Percentiles rank a stretch among this genome's conserved stretches.
Evolutionary conservation across 352 stramenopile genomes (phyloP).

Genomic region (Aphanomyces euteiches): DNA sequence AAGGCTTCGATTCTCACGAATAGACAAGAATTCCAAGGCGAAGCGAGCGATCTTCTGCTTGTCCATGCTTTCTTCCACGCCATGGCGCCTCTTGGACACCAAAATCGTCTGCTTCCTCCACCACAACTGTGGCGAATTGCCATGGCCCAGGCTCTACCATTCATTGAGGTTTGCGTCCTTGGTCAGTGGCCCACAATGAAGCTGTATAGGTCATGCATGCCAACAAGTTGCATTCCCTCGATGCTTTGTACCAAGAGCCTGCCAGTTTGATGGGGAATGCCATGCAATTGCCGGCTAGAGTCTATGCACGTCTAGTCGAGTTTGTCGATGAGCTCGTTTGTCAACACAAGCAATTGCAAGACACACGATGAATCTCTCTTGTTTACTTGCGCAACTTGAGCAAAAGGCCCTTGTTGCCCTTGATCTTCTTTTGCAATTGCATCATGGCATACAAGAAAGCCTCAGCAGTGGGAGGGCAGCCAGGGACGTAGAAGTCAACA

Average conservation of each 20-base stretch:
- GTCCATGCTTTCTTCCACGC: slow-evolving; percentile 49
- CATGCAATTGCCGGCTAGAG: slow-evolving; percentile 28
- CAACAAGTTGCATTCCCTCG: slow-evolving; percentile 33
- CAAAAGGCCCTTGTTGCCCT: slow-evolving; percentile 95
- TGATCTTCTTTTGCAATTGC: slow-evolving; percentile 99
- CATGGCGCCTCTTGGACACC: slow-evolving; percentile 43
- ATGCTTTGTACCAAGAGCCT: slow-evolving; percentile 35
- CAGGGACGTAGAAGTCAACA: slow-evolving; percentile 99
- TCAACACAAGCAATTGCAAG: slow-evolving; percentile 9
- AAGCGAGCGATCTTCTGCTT: slow-evolving; percentile 26
- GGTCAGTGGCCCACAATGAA: slow-evolving; percentile 30
- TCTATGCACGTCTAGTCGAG: slow-evolving; percentile 36
- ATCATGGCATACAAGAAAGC: slow-evolving; percentile 97
- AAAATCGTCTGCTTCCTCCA: slow-evolving; percentile 32
- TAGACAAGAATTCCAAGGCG: slow-evolving; percentile 2
- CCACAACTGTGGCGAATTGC: slow-evolving; percentile 44
- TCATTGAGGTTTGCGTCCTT: slow-evolving; percentile 24
- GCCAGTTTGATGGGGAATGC: slow-evolving; percentile 9
- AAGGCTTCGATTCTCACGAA: not conserved
- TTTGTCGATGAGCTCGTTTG: slow-evolving; percentile 33
- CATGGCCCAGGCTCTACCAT: slow-evolving; percentile 36
- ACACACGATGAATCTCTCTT: not conserved
- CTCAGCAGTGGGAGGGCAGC: slow-evolving; percentile 97
- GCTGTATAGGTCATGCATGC: slow-evolving; percentile 4
- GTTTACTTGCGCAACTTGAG: slow-evolving; percentile 96